Evolutionary conservation across 768 basidiomycete genomes (phyloP), one percentile per base, ranked within the genome.

Genomic region (Tulasnella sp.): DNA sequence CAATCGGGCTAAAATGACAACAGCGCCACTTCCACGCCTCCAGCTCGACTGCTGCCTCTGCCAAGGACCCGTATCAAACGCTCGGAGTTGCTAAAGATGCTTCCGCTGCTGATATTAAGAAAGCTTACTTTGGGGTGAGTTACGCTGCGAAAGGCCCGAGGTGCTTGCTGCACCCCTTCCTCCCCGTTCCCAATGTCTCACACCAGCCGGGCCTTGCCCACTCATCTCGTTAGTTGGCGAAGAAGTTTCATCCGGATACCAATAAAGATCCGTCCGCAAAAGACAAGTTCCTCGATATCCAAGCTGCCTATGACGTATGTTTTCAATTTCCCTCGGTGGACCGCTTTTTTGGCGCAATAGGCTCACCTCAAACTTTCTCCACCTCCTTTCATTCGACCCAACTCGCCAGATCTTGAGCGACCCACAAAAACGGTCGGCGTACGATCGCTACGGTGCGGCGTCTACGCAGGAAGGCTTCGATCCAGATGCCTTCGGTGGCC

Each of bases 241-340:
- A 97, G 81, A 97, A 99, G 88, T 98, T 94, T 84, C 98, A 99
- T 86, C 98, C 98, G 0, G 98, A 99, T 84, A 96, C 96, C 18
- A 99, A 96, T 86, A 94, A 96, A 60, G 95, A 97, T 87, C 94
- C 95, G 84, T 89, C 89, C 73, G 95, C 97, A 0, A 93, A 95
- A 83, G 94, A 94, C 82, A 95, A 94, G 85, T 99, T 99, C 85
- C 89, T 97, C 24, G 97, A 99, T 86, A 98, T 99, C 80, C 98
- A 99, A 85, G 91, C 92, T 83, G 98, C 98, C 16, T 99, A 99
- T 87, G 98, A 99, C 86, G 97, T 98, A 82, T 83, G 92, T 87
- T 24, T 44, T 64, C 41, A 69, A 60, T 60, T 60, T 60, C 58
- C 24, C 31, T 58, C 3, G 42, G 8, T 3, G 1, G 40, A 9